Base-by-base conservation (phyloP, 331 rosid species). In the Pyracantha coccinea region DNA sequence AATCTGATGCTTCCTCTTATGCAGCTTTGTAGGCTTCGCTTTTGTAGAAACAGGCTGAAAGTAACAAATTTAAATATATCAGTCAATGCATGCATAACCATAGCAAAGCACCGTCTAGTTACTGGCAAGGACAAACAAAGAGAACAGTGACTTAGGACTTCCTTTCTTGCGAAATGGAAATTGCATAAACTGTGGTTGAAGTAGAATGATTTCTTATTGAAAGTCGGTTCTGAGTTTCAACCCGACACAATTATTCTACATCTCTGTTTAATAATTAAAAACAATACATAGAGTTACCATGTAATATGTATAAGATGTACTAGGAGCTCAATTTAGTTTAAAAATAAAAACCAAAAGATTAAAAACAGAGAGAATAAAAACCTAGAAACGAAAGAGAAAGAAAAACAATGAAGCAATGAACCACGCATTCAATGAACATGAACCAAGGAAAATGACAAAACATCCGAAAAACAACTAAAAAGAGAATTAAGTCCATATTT, bases 1-100 rank as follows among this genome's bases (percentile, higher is more conserved):
- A 52, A 95, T 95, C 85, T 95, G 99, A 83, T 92, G 99, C 87
- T 95, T 95, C 83, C 98, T 92, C 89, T 90, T 92, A 45, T 89
- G 97, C 86, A 90, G 83, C 89, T 92, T 95, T 33, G 97, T 23
- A 33, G 98, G 97, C 83, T 90, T 95, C 28, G 96, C 97, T 77
- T 89, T 89, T 0, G 93, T 53, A 0, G 98, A 88, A 55, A 81
- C 90, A 74, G 98, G 89, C 97, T 87, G 69, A 71, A 59, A 2
- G 29, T 8, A 65, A 61, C 69, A 28, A 3, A 57, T 20, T 54
- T 28, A 41, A n/a, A 61, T 69, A 65, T 58, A 64, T 31, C 61
- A 69, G 54, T 33, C 59, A 65, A 38, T 9, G 31, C 17, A 8
- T 31, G 10, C 45, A 38, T 3, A 38, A 38, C 13, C 45, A 10